Conservation (phyloP, 805 yeast species). For the Ogataea allantospora region DNA sequence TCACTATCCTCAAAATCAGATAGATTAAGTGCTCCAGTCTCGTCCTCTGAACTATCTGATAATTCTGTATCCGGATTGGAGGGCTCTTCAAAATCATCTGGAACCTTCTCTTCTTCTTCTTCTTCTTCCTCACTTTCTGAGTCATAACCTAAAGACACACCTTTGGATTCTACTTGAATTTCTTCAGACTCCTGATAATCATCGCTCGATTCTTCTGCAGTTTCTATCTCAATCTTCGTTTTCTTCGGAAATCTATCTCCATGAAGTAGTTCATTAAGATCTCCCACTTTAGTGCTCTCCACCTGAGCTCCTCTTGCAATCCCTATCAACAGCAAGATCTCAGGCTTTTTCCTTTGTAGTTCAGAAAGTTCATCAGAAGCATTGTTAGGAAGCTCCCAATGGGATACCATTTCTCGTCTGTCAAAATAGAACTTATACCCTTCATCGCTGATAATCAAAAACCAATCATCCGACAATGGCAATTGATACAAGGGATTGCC, state of each 20-base stretch:
- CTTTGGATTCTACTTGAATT: neutral
- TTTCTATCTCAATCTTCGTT: neutral
- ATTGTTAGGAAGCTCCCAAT: constrained; percentile 27
- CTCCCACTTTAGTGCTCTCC: neutral
- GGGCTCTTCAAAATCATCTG: too few relatives aligned
- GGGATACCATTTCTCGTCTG: constrained; percentile 10
- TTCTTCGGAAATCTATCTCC: constrained; percentile 5
- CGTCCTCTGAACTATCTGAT: constrained; percentile 4
- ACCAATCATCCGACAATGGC: constrained; percentile 22
- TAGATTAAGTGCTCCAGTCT: constrained; percentile 15
- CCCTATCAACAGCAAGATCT: constrained; percentile 18
- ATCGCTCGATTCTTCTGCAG: constrained; percentile 4
- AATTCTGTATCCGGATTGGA: neutral
- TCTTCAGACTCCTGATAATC: constrained; percentile 2
- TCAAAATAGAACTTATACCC: constrained; percentile 29
- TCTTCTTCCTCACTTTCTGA: constrained; percentile 7
- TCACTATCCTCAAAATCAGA: constrained; percentile 19
- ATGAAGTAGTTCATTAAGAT: constrained; percentile 11
- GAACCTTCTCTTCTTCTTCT: neutral
- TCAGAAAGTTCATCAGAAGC: constrained; percentile 6
- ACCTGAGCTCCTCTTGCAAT: constrained; percentile 17
- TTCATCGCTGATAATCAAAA: constrained; percentile 20
- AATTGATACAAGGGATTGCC: constrained; percentile 7
- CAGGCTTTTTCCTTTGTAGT: constrained; percentile 9
- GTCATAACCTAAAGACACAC: constrained; percentile 3